Evolutionary conservation across 1,139 yeast genomes (phyloP), one percentile per base, ranked within the genome.

Genomic region (Suhomyces bribrorum): DNA sequence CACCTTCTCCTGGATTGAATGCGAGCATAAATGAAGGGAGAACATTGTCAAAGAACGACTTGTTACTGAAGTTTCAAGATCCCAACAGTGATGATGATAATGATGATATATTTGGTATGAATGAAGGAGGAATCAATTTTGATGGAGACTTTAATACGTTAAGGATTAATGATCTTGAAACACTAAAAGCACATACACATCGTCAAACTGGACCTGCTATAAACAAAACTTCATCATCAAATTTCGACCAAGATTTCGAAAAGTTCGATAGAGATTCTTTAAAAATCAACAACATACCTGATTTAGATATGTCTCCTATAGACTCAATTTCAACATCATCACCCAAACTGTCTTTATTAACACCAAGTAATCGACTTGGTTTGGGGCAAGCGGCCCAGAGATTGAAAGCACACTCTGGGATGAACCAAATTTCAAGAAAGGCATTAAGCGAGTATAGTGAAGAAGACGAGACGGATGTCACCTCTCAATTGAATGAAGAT

Each of bases 401-500:
- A 14, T 20, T 16, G 9, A 32, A 14, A 9, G 5, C 28, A 14
- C 32, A 22, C 13, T 27, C 22, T 14, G 39, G 35, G 5, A 29
- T 29, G 7, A 33, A 38, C 12, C 36, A 38, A 8, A 34, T 46
- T 8, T 41, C 47, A 5, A 34, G 46, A 18, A 57, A 56, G 31
- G 48, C 66, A 4, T 46, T 66, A 29, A 60, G 67, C 39, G 70
- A 66, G 26, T 67, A 64, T 39, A 64, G 72, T 44, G 73, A 67
- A 41, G 69, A 44, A 7, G 59, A 62, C 28, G 73, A 65, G 20
- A 70, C 77, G 1, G 74, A 69, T 34, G 59, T 62, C 26, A 70
- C 76, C 0, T 64, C 70, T 2, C 66, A 69, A 32, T 53, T 69
- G 42, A 60, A 66, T 35, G 75, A 66, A 28, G 71, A 67, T 4